These are phyloP conservation scores for Solanum phureja DNA, from an alignment of 257 asterid species.

Conservation along the genomic window DNA sequence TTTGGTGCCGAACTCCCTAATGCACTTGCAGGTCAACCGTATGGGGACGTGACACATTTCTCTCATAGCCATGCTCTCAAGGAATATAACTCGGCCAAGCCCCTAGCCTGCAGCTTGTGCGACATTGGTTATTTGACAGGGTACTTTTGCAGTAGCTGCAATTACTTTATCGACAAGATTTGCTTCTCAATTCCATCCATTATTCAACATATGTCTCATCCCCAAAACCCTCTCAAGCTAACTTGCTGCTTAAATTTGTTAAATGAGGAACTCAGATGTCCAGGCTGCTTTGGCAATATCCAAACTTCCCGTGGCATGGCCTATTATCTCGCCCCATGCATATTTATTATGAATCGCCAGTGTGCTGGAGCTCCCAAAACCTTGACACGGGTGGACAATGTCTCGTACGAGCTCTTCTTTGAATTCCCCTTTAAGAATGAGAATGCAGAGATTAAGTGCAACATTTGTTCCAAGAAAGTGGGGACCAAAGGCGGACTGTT, in stretches of 20 bases:
- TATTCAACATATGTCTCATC: not conserved
- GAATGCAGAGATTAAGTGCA: not conserved
- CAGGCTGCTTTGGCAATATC: not conserved
- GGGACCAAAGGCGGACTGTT: not conserved
- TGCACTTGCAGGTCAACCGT: not conserved
- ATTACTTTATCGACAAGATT: not conserved
- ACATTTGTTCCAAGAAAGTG: not conserved
- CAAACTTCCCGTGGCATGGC: not conserved
- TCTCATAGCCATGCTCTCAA: not conserved
- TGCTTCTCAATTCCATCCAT: not conserved
- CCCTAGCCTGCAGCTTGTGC: not conserved
- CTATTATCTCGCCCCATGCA: not conserved
- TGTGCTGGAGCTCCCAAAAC: not conserved
- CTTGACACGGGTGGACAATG: not conserved
- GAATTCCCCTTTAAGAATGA: not conserved
- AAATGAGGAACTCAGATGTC: not conserved
- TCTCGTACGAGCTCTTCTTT: not conserved
- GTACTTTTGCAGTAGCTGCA: not conserved
- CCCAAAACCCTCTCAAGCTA: not conserved
- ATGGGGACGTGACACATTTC: not conserved
- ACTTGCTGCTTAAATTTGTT: not conserved
- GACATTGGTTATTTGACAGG: not conserved
- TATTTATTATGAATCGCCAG: not conserved
- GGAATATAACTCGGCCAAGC: not conserved
- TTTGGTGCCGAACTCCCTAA: not conserved